Evolutionary conservation across 140 eudicot genomes (phyloP).

Genomic region (Anethum foeniculum): DNA sequence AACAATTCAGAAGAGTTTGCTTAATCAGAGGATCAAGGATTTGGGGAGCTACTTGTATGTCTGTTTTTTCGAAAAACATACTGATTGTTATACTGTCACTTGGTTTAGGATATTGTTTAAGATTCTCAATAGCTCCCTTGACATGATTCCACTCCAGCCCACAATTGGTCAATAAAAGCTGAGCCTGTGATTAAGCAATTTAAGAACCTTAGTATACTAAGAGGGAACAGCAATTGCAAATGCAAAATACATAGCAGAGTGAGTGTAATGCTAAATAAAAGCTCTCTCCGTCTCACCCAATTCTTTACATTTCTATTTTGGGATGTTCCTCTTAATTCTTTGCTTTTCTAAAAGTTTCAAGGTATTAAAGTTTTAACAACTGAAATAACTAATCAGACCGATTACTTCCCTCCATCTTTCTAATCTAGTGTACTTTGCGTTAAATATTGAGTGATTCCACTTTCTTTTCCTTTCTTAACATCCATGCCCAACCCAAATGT

Average conservation of each 20-base stretch:
- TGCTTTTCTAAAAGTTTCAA: neutral
- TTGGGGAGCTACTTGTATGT: constrained; percentile 23
- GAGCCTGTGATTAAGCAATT: constrained; percentile 44
- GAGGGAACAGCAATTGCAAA: neutral
- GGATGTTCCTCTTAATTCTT: neutral
- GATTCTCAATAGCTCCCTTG: constrained; percentile 47
- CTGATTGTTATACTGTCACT: neutral
- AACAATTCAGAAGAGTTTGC: constrained; percentile 49
- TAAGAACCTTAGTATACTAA: constrained; percentile 11
- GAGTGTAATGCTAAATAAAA: neutral
- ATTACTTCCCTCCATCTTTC: neutral
- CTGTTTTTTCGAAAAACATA: constrained; percentile 3
- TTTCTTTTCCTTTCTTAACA: neutral
- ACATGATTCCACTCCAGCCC: constrained; percentile 43
- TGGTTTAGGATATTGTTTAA: constrained; percentile 17
- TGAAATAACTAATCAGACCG: neutral
- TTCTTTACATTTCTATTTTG: neutral
- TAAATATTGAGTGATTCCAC: neutral
- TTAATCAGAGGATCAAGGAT: constrained; percentile 36
- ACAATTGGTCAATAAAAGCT: constrained; percentile 46
- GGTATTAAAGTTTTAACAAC: neutral
- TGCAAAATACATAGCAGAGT: neutral
- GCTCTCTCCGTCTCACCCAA: neutral
- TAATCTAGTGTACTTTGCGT: neutral
- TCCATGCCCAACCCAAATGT: neutral